Percentiles rank a stretch among this genome's conserved stretches.
Evolutionary conservation across 2,329 filamentous ascomycete species (phyloP).

Genomic region (Calonectria hongkongensis): DNA sequence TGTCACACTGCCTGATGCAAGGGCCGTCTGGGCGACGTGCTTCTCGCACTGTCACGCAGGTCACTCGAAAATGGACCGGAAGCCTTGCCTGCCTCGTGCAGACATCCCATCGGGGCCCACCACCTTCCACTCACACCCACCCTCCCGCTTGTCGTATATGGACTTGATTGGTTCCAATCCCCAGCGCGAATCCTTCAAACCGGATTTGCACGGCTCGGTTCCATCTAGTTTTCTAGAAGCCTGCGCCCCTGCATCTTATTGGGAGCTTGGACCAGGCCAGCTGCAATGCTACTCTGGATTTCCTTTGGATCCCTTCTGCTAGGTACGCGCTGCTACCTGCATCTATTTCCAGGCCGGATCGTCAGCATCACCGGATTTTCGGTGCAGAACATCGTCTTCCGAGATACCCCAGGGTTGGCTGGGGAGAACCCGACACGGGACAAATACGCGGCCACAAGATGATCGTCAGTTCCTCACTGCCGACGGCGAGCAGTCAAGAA

Average conservation of each 20-base stretch:
- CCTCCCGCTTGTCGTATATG: constrained; percentile 49
- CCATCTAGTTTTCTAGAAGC: constrained; percentile 56
- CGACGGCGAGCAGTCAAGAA: constrained; percentile 29
- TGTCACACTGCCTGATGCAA: constrained; percentile 33
- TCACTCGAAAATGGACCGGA: constrained; percentile 61
- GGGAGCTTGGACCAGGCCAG: constrained; percentile 53
- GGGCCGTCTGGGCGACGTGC: constrained; percentile 43
- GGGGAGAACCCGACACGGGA: constrained; percentile 25
- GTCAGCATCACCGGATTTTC: constrained; percentile 22
- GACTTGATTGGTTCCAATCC: constrained; percentile 48
- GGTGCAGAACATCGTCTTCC: constrained; percentile 22
- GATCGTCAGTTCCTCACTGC: constrained; percentile 34
- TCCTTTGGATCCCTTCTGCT: constrained; percentile 34
- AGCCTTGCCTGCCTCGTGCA: constrained; percentile 51
- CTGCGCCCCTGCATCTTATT: constrained; percentile 54
- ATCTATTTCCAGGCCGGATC: constrained; percentile 31
- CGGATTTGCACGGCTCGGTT: constrained; percentile 51
- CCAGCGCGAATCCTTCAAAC: constrained; percentile 44
- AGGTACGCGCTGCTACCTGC: constrained; percentile 29
- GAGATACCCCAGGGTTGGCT: constrained; percentile 21
- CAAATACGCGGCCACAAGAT: constrained; percentile 1
- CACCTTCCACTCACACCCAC: constrained; percentile 44
- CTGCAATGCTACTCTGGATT: constrained; percentile 44
- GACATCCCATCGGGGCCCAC: constrained; percentile 49
- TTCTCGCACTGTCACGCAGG: constrained; percentile 56